Base-by-base conservation (phyloP, 2,329 filamentous ascomycete species). In the Colletotrichum siamense region DNA sequence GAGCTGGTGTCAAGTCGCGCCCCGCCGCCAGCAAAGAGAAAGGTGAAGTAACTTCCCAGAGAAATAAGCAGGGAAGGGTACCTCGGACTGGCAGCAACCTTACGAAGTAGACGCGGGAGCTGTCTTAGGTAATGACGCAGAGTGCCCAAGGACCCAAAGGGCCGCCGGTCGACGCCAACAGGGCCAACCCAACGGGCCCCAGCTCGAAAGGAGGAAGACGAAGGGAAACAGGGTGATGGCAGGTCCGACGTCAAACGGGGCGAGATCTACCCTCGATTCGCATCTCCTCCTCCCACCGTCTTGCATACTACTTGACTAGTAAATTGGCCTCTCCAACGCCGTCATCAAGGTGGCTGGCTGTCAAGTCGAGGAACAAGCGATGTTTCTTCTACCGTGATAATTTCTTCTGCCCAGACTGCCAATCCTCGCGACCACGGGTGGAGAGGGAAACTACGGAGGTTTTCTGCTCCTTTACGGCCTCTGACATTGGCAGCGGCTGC, bases 231-330 rank as follows among this genome's bases (percentile, higher is more conserved):
- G 61, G 59, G 32, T 64, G 71, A 30, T 70, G 65, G 71, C 28
- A 66, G 62, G 61, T 30, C 67, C 30, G 32, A 64, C 63, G 57
- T 68, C 69, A 59, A 76, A 73, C 55, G 39, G 69, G 63, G 73
- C 39, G 57, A 67, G 36, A 52, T 67, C 68, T 67, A 55, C 34
- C 22, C 30, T 32, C 55, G 16, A 39, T 39, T 44, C 36, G 24
- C 55, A 7, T 36, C 5, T 63, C 22, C 7, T 26, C 24, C 24
- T 24, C 24, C 24, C 24, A 4, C 24, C 24, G 24, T 24, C 24
- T 24, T 24, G 24, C 18, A 28, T 62, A 15, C 57, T 62, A n/a
- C 57, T 62, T 30, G 3, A 34, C 28, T 62, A 30, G 57, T 28
- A 49, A 24, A 22, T 64, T 64, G 30, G 30, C 18, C 61, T 63